These are phyloP conservation scores for Stagonosporopsis chrysanthemi DNA, from an alignment of 2,329 filamentous ascomycete genomes.

Conservation along the genomic window DNA sequence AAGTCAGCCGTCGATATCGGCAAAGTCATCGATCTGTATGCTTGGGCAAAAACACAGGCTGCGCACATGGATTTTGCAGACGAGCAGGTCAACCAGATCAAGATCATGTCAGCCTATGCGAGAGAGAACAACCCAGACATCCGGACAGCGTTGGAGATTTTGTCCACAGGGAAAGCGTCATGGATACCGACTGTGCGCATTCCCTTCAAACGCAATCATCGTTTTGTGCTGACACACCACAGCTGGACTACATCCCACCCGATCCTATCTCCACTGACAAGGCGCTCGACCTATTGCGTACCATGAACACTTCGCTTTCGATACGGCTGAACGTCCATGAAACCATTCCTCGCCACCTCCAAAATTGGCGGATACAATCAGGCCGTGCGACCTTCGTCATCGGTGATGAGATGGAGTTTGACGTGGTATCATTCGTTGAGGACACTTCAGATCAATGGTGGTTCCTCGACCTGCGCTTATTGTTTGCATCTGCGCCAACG, in stretches of 20 bases:
- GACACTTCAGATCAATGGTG: conserved; percentile 84
- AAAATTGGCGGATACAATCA: conserved; percentile 77
- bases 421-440: conserved; percentile 88
- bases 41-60: conserved; percentile 64
- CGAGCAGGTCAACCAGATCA: conserved; percentile 70
- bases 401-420: conserved; percentile 85
- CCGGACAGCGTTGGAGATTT: conserved; percentile 83
- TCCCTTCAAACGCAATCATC: not conserved
- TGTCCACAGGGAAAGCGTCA: conserved; percentile 78
- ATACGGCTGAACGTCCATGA: conserved; percentile 87
- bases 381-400: conserved; percentile 92
- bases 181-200: conserved; percentile 78
- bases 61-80: conserved; percentile 55
- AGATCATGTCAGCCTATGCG: conserved; percentile 73
- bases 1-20: conserved; percentile 71
- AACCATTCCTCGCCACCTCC: conserved; percentile 78
- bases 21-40: conserved; percentile 86
- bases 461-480: conserved; percentile 90
- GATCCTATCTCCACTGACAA: conserved; percentile 74
- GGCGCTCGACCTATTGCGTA: conserved; percentile 75
- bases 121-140: conserved; percentile 90
- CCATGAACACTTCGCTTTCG: conserved; percentile 83
- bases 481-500: conserved; percentile 73
- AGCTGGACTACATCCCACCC: conserved; percentile 80
- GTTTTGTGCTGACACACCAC: conserved; percentile 17